Evolutionary conservation across 805 yeast genomes (phyloP).

Genomic region (Wickerhamiella lipophila): DNA sequence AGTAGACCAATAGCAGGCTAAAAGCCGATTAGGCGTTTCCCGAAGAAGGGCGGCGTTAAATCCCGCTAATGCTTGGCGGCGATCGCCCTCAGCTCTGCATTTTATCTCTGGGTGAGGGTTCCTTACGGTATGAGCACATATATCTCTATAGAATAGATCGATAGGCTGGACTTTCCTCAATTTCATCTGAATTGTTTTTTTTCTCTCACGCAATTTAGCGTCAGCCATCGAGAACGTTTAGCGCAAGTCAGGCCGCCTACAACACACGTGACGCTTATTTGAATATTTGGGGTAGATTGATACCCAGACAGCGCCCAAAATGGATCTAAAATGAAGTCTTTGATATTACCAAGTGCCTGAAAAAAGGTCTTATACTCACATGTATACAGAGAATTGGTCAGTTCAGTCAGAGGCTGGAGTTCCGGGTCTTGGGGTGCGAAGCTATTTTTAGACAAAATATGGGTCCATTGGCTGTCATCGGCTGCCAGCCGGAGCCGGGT

Average conservation of each 20-base stretch:
- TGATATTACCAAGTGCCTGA: slow-evolving; percentile 61
- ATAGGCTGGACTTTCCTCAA: too few species aligned
- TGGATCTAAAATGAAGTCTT: slow-evolving; percentile 54
- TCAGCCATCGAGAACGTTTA: too few species aligned
- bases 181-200: too few species aligned
- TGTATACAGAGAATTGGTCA: slow-evolving; percentile 76
- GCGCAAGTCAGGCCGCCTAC: not conserved
- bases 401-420: slow-evolving; percentile 65
- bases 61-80: not conserved
- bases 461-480: not conserved
- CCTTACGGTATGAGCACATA: too few species aligned
- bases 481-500: not conserved
- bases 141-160: too few species aligned
- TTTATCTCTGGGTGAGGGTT: too few species aligned
- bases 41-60: too few species aligned
- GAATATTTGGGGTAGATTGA: too few species aligned
- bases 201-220: too few species aligned
- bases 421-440: slow-evolving; percentile 47
- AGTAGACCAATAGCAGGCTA: too few species aligned
- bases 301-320: slow-evolving; percentile 22
- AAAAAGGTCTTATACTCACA: slow-evolving; percentile 77
- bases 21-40: too few species aligned
- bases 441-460: not conserved
- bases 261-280: not conserved
- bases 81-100: too few species aligned